These are phyloP conservation scores for Combretum micranthum DNA, from an alignment of 345 rosid genomes.

Conservation along the genomic window DNA sequence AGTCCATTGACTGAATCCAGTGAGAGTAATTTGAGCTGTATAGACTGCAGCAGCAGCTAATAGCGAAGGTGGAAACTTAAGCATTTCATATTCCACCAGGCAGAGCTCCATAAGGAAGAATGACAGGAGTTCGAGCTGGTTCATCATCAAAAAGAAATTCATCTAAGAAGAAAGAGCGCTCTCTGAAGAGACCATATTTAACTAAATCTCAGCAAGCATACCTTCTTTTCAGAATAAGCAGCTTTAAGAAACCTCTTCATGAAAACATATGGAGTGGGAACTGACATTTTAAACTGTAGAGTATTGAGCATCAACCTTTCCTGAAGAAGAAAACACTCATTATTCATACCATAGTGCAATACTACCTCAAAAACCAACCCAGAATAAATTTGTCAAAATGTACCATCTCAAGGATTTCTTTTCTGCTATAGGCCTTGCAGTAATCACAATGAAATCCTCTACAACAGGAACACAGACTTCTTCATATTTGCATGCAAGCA, in stretches of 20 bases:
- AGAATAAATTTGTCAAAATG: no score
- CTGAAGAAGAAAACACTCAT: slow-evolving; percentile 26
- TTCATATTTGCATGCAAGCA: slow-evolving; percentile 96
- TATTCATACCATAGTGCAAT: no score
- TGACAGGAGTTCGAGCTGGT: slow-evolving; percentile 32
- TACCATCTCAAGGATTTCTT: slow-evolving; percentile 93
- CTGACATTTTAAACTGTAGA: slow-evolving; percentile 65
- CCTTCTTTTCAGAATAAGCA: slow-evolving; percentile 31
- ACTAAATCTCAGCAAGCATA: background rate
- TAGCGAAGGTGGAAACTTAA: slow-evolving; percentile 47
- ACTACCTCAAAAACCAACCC: no score
- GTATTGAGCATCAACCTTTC: slow-evolving; percentile 76
- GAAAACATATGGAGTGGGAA: slow-evolving; percentile 91
- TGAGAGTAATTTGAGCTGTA: slow-evolving; percentile 45
- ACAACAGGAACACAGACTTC: slow-evolving; percentile 96
- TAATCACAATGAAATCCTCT: slow-evolving; percentile 82
- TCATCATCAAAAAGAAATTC: background rate
- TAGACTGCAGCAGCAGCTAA: slow-evolving; percentile 67
- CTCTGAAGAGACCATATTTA: background rate
- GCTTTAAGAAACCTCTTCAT: slow-evolving; percentile 37
- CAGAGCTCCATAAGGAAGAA: slow-evolving; percentile 54
- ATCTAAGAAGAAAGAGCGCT: background rate
- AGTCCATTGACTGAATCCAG: slow-evolving; percentile 35
- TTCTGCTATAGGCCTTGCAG: slow-evolving; percentile 81
- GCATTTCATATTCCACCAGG: slow-evolving; percentile 52